Percentiles rank a stretch among this genome's conserved stretches.
Evolutionary conservation across 495 filamentous ascomycete genomes (phyloP).

Genomic region (Aspergillus baeticus): DNA sequence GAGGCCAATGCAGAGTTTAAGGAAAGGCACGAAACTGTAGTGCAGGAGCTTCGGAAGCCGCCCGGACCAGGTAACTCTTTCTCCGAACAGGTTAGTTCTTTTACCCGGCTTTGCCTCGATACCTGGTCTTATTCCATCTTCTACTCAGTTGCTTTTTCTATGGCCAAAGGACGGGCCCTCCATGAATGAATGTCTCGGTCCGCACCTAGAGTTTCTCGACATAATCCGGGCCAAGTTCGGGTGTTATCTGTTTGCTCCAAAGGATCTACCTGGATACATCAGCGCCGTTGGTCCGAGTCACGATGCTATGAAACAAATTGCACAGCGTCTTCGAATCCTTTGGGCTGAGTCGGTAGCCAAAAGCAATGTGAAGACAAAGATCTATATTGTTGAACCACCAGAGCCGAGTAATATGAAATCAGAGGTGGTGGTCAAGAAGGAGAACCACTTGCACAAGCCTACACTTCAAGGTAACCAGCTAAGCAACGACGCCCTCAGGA

Average conservation of each 20-base stretch:
- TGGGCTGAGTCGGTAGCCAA: conserved; percentile 35
- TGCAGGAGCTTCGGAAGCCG: conserved; percentile 28
- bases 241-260: conserved; percentile 27
- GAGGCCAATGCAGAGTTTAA: conserved; percentile 20
- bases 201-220: conserved; percentile 47
- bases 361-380: conserved; percentile 27
- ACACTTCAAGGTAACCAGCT: conserved; percentile 10
- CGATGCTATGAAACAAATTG: conserved; percentile 29
- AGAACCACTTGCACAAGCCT: conserved; percentile 16
- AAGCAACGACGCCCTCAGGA: neutral
- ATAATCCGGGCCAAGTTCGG: conserved; percentile 38
- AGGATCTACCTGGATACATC: conserved; percentile 30
- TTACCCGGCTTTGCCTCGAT: neutral
- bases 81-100: conserved; percentile 20
- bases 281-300: conserved; percentile 21
- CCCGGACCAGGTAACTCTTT: conserved; percentile 27
- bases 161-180: conserved; percentile 44
- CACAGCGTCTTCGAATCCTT: conserved; percentile 32
- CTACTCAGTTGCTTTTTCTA: conserved; percentile 34
- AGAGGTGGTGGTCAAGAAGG: conserved; percentile 17
- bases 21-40: conserved; percentile 21
- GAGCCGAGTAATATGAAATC: conserved; percentile 14
- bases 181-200: conserved; percentile 40
- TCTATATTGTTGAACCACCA: conserved; percentile 44
- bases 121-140: neutral